These are phyloP conservation scores for Crithidia brevicula DNA, from an alignment of 208 protist genomes.

Conservation along the genomic window DNA sequence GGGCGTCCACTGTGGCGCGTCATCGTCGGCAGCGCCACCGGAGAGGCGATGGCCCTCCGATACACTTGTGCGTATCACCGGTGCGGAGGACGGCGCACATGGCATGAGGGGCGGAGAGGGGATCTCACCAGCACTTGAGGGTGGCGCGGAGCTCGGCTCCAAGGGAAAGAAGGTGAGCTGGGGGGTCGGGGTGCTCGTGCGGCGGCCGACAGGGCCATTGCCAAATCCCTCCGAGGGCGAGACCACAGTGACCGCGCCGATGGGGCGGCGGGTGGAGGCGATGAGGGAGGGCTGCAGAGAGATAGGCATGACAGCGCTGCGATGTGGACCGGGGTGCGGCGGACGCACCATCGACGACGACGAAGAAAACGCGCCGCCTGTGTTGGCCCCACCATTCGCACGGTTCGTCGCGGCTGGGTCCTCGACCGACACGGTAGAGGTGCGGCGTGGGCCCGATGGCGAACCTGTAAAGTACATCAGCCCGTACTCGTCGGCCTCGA, in stretches of 20 bases:
- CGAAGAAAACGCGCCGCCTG: too few species aligned
- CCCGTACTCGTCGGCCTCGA: conserved; percentile 24
- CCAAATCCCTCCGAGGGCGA: conserved; percentile 1
- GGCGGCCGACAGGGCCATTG: too few species aligned
- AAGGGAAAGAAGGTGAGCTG: too few species aligned
- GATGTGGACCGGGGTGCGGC: too few species aligned
- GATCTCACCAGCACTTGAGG: background rate
- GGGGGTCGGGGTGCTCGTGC: too few species aligned
- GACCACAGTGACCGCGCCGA: conserved; percentile 9
- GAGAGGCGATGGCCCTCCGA: background rate
- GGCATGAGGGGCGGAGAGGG: background rate
- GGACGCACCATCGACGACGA: too few species aligned
- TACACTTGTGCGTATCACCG: background rate
- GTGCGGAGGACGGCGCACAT: background rate
- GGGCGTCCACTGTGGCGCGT: conserved; percentile 10
- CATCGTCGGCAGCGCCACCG: background rate
- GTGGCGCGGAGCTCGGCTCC: background rate
- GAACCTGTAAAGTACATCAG: conserved; percentile 13
- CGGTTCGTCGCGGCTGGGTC: too few species aligned
- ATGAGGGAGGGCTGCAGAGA: conserved; percentile 13
- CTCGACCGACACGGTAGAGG: conserved; percentile 11
- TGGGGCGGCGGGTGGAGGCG: background rate
- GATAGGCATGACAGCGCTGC: conserved; percentile 12
- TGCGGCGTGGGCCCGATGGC: background rate
- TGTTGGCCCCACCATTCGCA: too few species aligned